These are phyloP conservation scores for Coix lacrymajobi DNA, from an alignment of 176 grass and related monocot genomes.

Conservation along the genomic window DNA sequence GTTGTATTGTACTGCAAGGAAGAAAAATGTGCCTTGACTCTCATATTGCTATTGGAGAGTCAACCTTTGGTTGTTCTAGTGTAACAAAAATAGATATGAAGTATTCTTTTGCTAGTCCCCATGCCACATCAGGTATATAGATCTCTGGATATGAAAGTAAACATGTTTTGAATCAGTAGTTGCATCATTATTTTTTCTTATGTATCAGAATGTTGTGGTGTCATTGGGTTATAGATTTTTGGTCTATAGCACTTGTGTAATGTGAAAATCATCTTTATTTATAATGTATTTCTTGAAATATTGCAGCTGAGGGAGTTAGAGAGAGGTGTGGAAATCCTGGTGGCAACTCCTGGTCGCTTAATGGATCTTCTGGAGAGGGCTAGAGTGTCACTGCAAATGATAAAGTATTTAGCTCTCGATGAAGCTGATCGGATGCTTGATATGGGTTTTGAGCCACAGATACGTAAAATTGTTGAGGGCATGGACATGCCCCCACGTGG, in stretches of 20 bases:
- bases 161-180: not conserved
- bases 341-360: constrained; percentile 93
- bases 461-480: constrained; percentile 94
- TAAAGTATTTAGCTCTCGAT: constrained; percentile 80
- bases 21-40: not conserved
- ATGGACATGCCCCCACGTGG: constrained; percentile 94
- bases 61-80: not conserved
- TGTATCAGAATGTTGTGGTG: not conserved
- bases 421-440: constrained; percentile 99
- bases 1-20: not conserved
- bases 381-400: constrained; percentile 82
- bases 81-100: not conserved
- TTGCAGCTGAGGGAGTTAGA: constrained; percentile 85
- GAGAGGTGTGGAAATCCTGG: constrained; percentile 93
- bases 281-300: not conserved
- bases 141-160: not conserved
- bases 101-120: not conserved
- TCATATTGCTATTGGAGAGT: not conserved
- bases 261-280: not conserved
- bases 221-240: not conserved
- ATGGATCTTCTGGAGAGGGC: constrained; percentile 96
- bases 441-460: constrained; percentile 99
- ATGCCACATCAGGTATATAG: not conserved
- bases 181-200: not conserved
- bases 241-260: not conserved